Base-by-base conservation (phyloP, 2,329 filamentous ascomycete genomes). In the Fusarium aywerte region DNA sequence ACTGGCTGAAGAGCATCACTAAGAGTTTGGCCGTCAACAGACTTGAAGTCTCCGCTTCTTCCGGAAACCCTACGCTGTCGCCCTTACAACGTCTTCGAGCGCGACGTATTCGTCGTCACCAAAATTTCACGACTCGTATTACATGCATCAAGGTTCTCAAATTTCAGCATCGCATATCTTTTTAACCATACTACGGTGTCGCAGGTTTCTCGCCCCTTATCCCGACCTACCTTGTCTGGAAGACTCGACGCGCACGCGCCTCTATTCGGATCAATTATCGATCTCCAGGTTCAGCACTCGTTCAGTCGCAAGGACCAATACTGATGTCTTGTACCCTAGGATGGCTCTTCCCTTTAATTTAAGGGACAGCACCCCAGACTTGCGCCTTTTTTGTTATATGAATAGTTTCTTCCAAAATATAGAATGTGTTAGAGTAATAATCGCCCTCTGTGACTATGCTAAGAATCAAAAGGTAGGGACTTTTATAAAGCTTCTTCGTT, bases 261-360 rank as follows among this genome's bases (percentile, higher is more conserved):
- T 39, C 20, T 45, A 52, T 43, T 60, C 45, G 62, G 65, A 62
- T 58, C 57, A 53, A 50, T 59, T 52, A 64, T 48, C 62, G 49
- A 71, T 68, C 40, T 58, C 58, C 60, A 73, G 72, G 72, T 74
- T 71, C 70, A 74, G 71, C 72, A 71, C 61, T 70, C 70, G 54
- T 58, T 72, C 54, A 67, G 70, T 73, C 64, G 57, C 67, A 69
- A 65, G 65, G 58, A 70, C 59, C 59, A 63, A 59, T 73, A 62
- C 72, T 74, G 72, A 74, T 74, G 57, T 73, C 68, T 63, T 74
- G 71, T 74, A 67, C 71, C 71, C 56, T 74, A 74, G 72, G 71
- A 74, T 73, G 72, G 71, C 66, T 57, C 58, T 66, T 48, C 54
- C 53, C 71, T 58, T 58, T 43, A 49, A 47, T 31, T 33, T 42